Evolutionary conservation across 345 rosid genomes (phyloP), one percentile per base, ranked within the genome.

Genomic region (Bruguiera parviflora): DNA sequence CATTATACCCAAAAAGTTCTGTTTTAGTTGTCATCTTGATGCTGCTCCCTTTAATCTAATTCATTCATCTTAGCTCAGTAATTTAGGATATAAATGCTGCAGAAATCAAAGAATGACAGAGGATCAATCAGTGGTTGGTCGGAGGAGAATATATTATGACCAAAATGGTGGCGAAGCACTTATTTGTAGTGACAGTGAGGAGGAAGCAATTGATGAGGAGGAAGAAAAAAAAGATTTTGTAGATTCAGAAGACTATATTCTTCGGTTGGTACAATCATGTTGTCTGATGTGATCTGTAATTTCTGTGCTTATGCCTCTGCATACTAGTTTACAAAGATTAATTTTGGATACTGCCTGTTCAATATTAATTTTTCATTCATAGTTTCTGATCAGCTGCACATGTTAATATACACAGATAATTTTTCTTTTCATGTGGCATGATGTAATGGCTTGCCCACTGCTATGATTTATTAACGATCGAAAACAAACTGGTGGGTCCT

Each of bases 71-170:
- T 67, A 61, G 37, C 55, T 37, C 58, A 61, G 28, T 56, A 29
- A 25, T 63, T 49, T 21, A 24, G 68, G 58, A 49, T 13, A 21
- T 21, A 31, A 27, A 19, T 63, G 29, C 11, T 83, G 74, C 87
- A 95, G 99, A 84, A 95, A 95, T 76, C 99, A 95, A 76, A 92
- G 99, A 86, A 95, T 95, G 99, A 95, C 97, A 1, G 99, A 92
- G 77, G 99, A 92, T 79, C 98, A 92, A 69, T 95, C 99, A 16
- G 97, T 95, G 64, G 85, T 95, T 70, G 98, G 99, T 63, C 88
- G 99, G 65, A 84, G 99, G 86, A 90, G 99, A 77, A 95, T 95
- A 31, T 92, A 92, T 83, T 95, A 92, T 81, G 99, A 92, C 76
- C 98, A 88, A 76, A 92, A 84, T 79, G 96, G 97, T 2, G 94